Evolutionary conservation across 441 rosid species (phyloP).

Genomic region (Jatropha multifida): DNA sequence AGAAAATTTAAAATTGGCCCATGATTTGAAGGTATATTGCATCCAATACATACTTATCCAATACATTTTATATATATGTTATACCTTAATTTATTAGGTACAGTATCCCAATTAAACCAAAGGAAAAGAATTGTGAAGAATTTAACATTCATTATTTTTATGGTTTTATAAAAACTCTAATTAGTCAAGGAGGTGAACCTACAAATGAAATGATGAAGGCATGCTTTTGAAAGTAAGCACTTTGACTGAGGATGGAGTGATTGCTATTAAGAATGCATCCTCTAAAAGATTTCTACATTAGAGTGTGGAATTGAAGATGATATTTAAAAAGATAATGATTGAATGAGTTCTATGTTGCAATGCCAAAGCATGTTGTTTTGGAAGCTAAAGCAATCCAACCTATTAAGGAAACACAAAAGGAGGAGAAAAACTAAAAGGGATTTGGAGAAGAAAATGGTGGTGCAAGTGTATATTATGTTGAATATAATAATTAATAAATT

Average conservation of each 20-base stretch:
- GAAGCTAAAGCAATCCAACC: constrained; percentile 69
- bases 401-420: constrained; percentile 54
- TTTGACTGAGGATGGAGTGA: constrained; percentile 75
- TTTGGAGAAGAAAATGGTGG: constrained; percentile 90
- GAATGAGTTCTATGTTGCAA: constrained; percentile 85
- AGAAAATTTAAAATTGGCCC: constrained; percentile 66
- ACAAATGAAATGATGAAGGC: constrained; percentile 47
- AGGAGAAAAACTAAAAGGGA: constrained; percentile 75
- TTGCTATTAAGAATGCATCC: constrained; percentile 81
- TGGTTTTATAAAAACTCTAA: constrained; percentile 44
- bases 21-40: constrained; percentile 76
- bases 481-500: too few relatives aligned
- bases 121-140: neutral
- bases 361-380: constrained; percentile 72
- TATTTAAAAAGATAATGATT: constrained; percentile 81
- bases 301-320: constrained; percentile 76
- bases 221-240: constrained; percentile 82
- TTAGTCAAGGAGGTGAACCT: constrained; percentile 65
- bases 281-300: constrained; percentile 67
- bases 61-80: constrained; percentile 9
- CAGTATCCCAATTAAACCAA: neutral
- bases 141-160: too few relatives aligned
- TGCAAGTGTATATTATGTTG: constrained; percentile 57
- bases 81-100: neutral
- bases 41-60: constrained; percentile 6